Evolutionary conservation across 2,329 filamentous ascomycete species (phyloP), one percentile per base, ranked within the genome.

Genomic region (Fusarium newnesense): DNA sequence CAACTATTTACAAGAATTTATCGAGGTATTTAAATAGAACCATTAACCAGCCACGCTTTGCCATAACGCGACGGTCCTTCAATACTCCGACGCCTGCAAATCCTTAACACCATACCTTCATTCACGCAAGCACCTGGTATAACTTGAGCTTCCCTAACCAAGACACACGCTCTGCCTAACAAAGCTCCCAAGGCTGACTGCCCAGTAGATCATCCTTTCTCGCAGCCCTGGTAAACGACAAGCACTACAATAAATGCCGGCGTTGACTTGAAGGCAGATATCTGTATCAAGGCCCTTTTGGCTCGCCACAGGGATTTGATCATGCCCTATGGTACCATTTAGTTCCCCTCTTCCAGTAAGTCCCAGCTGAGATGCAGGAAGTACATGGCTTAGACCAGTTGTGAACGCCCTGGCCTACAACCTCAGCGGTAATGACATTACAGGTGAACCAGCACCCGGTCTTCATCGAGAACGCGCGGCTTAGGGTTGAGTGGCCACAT

Each of bases 361-460:
- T 59, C 3, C 56, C 56, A 19, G 56, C 56, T 4, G 56, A 36
- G 32, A 59, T 30, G 19, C 56, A 59, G 11, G 56, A 50, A 37
- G 32, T 15, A 5, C 56, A 59, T 13, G 56, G 56, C 16, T 39
- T 59, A 0, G 56, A 37, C 42, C 32, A 37, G 15, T 59, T 59
- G 8, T 37, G n/a, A 19, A 59, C 56, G 4, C 40, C 40, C 1
- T 47, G 26, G 2, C 42, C 42, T 36, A 50, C 56, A 12, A 59
- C 56, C 42, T 59, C 56, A 1, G 56, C 43, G 0, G 43, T 59
- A 18, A 59, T 59, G 24, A 50, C 56, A 6, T 50, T 59, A 8
- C 56, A 59, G 19, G 56, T 59, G 15, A 59, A 59, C 56, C 56
- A 59, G 43, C 56, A 59, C 15, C 56, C 56, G 1, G 56, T 59